Evolutionary conservation across 2,329 filamentous ascomycete species (phyloP).

Genomic region (Pleoardoris graminearum): DNA sequence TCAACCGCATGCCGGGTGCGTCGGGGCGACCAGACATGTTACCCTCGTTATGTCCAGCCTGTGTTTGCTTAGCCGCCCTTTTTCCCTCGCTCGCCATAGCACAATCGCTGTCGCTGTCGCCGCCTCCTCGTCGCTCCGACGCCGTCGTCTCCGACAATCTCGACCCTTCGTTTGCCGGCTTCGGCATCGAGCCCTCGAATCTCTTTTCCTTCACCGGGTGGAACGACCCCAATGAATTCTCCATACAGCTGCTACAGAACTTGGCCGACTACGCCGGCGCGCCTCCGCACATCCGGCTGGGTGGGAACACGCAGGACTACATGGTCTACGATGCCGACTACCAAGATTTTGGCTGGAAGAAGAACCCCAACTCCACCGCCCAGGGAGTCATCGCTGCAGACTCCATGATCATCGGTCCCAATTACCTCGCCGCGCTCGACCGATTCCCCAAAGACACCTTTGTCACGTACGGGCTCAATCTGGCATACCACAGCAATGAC

Average conservation of each 20-base stretch:
- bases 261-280: conserved; percentile 54
- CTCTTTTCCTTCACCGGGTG: conserved; percentile 56
- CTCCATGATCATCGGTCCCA: conserved; percentile 53
- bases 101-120: conserved; percentile 39
- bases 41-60: conserved; percentile 23
- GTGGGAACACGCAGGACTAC: conserved; percentile 58
- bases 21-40: background rate
- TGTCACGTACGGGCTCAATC: conserved; percentile 55
- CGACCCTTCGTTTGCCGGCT: conserved; percentile 53
- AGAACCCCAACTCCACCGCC: conserved; percentile 46
- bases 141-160: conserved; percentile 41
- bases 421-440: conserved; percentile 53
- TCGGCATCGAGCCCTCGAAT: conserved; percentile 58
- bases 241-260: conserved; percentile 54
- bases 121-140: conserved; percentile 30
- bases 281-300: conserved; percentile 54
- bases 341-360: conserved; percentile 42
- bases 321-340: conserved; percentile 50
- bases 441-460: conserved; percentile 56
- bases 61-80: conserved; percentile 17
- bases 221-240: conserved; percentile 48
- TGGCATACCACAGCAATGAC: conserved; percentile 53
- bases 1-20: background rate
- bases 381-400: conserved; percentile 49
- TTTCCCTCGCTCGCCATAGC: conserved; percentile 21